A percentile compares a stretch with the other conserved stretches of the same genome.
Conservation (phyloP, 345 rosid species). For the Sapria himalayana region DNA sequence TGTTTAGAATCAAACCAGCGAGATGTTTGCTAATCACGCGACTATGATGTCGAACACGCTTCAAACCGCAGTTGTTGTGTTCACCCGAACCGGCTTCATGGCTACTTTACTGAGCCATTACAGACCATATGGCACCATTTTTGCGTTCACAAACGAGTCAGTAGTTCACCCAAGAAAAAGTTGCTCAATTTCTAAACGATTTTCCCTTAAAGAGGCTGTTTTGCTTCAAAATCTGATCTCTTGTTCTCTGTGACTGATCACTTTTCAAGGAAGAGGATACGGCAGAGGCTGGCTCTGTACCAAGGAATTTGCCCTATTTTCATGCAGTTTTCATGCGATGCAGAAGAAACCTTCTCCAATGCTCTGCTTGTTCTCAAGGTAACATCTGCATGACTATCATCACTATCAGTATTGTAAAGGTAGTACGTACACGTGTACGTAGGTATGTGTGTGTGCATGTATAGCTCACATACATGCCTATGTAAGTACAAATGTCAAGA, state of each 20-base stretch:
- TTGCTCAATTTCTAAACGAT: too few relatives aligned
- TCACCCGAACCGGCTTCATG: conserved; percentile 96
- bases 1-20: conserved; percentile 91
- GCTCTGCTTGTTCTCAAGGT: conserved; percentile 66
- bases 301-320: conserved; percentile 89
- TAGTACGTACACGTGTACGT: too few relatives aligned
- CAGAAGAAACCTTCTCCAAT: conserved; percentile 64
- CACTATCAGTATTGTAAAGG: too few relatives aligned
- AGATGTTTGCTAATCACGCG: conserved; percentile 99
- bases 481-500: too few relatives aligned
- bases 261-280: conserved; percentile 54
- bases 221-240: too few relatives aligned
- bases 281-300: conserved; percentile 74
- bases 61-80: conserved; percentile 85
- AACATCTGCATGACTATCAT: too few relatives aligned
- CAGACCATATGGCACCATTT: conserved; percentile 89
- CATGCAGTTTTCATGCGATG: conserved; percentile 86
- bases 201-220: too few relatives aligned
- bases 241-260: conserved; percentile 4
- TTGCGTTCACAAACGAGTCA: conserved; percentile 84
- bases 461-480: too few relatives aligned
- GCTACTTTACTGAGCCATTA: conserved; percentile 80
- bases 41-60: conserved; percentile 99
- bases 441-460: too few relatives aligned
- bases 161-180: too few relatives aligned